These are phyloP conservation scores for Penicillium concentricum DNA, from an alignment of 2,329 filamentous ascomycete species.

Conservation along the genomic window DNA sequence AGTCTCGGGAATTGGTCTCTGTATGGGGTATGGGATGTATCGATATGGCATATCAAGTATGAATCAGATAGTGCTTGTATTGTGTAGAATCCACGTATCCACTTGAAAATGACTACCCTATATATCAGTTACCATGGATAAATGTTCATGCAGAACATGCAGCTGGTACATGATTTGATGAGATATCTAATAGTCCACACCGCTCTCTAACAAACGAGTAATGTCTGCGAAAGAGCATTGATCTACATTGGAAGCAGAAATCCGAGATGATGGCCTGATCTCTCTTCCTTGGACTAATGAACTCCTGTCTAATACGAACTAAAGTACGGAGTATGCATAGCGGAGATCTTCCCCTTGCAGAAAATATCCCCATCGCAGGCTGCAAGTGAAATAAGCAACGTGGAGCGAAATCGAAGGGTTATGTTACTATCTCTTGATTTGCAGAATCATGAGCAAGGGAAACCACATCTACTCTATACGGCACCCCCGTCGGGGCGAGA, in stretches of 20 bases:
- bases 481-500: slow-evolving; percentile 5
- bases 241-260: background rate
- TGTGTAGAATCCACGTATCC: background rate
- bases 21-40: slow-evolving; percentile 2
- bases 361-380: background rate
- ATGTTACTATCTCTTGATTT: background rate
- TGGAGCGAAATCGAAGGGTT: slow-evolving; percentile 1
- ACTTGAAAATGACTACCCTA: background rate
- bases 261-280: background rate
- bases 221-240: background rate
- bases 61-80: background rate
- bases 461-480: slow-evolving; percentile 4
- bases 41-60: background rate
- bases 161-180: background rate
- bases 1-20: slow-evolving; percentile 4
- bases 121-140: background rate
- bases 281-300: background rate
- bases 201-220: background rate
- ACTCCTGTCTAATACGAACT: background rate
- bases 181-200: background rate
- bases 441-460: slow-evolving; percentile 14
- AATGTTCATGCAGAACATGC: slow-evolving; percentile 3
- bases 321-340: background rate
- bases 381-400: slow-evolving; percentile 4
- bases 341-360: slow-evolving; percentile 13